Conservation (phyloP, 768 basidiomycete species). For the Galerina sulciceps region DNA sequence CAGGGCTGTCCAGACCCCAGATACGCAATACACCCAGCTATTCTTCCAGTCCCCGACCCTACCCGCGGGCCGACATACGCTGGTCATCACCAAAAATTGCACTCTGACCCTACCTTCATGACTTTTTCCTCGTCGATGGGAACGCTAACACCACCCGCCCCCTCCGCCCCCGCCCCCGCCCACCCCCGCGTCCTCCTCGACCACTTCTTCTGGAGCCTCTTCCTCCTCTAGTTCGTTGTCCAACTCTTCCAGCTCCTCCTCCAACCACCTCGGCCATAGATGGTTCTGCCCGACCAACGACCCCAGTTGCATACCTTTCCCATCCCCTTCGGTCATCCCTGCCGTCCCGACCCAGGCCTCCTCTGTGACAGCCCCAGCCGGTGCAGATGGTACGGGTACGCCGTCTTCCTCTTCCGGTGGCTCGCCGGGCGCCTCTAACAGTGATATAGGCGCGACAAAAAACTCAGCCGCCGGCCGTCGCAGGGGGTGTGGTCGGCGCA, state of each 20-base stretch:
- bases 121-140: slow-evolving; percentile 23
- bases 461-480: slow-evolving; percentile 4
- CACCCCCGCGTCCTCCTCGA: not conserved
- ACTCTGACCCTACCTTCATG: slow-evolving; percentile 24
- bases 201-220: not conserved
- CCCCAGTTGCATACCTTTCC: not conserved
- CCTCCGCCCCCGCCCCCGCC: not conserved
- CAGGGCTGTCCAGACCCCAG: slow-evolving; percentile 3
- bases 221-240: not conserved
- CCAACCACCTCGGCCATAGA: not conserved
- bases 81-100: slow-evolving; percentile 22
- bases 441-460: slow-evolving; percentile 6
- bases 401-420: not conserved
- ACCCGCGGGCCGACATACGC: slow-evolving; percentile 21
- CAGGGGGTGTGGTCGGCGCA: slow-evolving; percentile 7
- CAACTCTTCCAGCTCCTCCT: not conserved
- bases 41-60: slow-evolving; percentile 26
- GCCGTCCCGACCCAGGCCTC: not conserved
- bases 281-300: not conserved
- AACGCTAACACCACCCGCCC: not conserved
- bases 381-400: slow-evolving; percentile 6
- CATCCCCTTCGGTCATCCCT: not conserved
- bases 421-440: not conserved
- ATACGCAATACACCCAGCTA: slow-evolving; percentile 18
- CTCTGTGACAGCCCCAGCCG: not conserved